phyloP scores from a whole-genome alignment of 169 alveolate species.

The Plasmodium gallinaceum region DNA sequence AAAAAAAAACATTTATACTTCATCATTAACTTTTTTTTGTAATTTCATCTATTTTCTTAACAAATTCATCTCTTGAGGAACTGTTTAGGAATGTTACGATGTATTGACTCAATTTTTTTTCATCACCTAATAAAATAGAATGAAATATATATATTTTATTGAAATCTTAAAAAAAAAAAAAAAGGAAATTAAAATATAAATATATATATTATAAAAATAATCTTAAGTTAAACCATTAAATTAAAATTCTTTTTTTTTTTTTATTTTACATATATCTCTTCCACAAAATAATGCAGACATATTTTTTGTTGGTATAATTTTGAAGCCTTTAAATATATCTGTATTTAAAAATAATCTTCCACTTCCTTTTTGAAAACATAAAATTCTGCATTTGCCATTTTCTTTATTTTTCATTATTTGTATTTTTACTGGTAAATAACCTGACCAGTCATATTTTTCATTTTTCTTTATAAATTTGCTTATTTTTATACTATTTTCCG shows the following conservation, averaged over 20 bases:
- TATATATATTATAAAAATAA: not conserved
- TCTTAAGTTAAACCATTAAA: not conserved
- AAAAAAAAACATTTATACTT: not conserved
- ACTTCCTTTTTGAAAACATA: slow-evolving; percentile 84
- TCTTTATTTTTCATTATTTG: slow-evolving; percentile 68
- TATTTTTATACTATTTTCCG: slow-evolving; percentile 63
- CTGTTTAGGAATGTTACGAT: slow-evolving; percentile 60
- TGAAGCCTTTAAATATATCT: slow-evolving; percentile 72
- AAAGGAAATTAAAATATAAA: not conserved
- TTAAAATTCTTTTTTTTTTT: no score
- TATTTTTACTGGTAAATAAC: slow-evolving; percentile 70
- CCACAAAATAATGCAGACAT: slow-evolving; percentile 69
- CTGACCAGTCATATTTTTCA: slow-evolving; percentile 73
- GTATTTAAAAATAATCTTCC: slow-evolving; percentile 85
- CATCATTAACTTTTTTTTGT: slow-evolving; percentile 4
- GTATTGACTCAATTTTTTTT: slow-evolving; percentile 56
- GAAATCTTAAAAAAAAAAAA: not conserved
- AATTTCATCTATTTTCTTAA: slow-evolving; percentile 34
- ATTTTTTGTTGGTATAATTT: slow-evolving; percentile 51
- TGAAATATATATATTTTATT: not conserved
- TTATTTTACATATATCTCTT: slow-evolving; percentile 46
- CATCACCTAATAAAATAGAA: slow-evolving; percentile 27
- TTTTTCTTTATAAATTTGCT: slow-evolving; percentile 57
- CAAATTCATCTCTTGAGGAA: slow-evolving; percentile 62
- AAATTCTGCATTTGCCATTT: slow-evolving; percentile 33